Conservation (phyloP, 495 filamentous ascomycete genomes). For the Chlorociboria aeruginascens region DNA sequence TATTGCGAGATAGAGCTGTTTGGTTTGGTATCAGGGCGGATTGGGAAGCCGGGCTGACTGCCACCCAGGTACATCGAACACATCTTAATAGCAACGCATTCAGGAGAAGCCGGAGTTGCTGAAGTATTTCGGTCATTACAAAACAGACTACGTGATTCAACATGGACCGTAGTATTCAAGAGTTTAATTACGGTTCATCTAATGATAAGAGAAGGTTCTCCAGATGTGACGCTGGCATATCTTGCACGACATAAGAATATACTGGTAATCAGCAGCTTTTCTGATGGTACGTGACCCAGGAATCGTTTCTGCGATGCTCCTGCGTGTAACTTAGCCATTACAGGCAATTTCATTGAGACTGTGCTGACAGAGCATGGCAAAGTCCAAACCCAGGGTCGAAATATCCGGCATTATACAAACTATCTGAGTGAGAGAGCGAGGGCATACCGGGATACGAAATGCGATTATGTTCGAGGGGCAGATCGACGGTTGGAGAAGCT, state of each 20-base stretch:
- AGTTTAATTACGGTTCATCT: slow-evolving; percentile 87
- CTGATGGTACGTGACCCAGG: slow-evolving; percentile 59
- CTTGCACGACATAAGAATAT: slow-evolving; percentile 72
- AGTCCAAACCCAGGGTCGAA: slow-evolving; percentile 94
- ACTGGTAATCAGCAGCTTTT: slow-evolving; percentile 80
- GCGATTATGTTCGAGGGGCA: slow-evolving; percentile 80
- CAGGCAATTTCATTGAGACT: slow-evolving; percentile 8
- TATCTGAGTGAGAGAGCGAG: slow-evolving; percentile 76
- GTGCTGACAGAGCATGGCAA: slow-evolving; percentile 23
- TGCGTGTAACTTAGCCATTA: slow-evolving; percentile 4
- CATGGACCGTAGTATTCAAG: slow-evolving; percentile 97
- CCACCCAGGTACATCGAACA: slow-evolving; percentile 72
- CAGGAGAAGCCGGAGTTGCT: slow-evolving; percentile 87
- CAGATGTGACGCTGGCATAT: slow-evolving; percentile 76
- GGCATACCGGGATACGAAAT: slow-evolving; percentile 70
- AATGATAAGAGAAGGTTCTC: slow-evolving; percentile 93
- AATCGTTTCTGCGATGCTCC: not conserved
- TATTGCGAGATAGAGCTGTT: too few relatives aligned
- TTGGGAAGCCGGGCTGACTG: slow-evolving; percentile 2
- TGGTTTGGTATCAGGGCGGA: too few relatives aligned
- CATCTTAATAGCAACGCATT: slow-evolving; percentile 89
- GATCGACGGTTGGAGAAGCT: slow-evolving; percentile 75
- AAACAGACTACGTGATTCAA: slow-evolving; percentile 79
- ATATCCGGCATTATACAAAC: slow-evolving; percentile 82
- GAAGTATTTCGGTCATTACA: slow-evolving; percentile 92